Percentiles rank a stretch among this genome's conserved stretches.
Conservation (phyloP, 345 rosid species). For the Aquilaria yunnanensis region DNA sequence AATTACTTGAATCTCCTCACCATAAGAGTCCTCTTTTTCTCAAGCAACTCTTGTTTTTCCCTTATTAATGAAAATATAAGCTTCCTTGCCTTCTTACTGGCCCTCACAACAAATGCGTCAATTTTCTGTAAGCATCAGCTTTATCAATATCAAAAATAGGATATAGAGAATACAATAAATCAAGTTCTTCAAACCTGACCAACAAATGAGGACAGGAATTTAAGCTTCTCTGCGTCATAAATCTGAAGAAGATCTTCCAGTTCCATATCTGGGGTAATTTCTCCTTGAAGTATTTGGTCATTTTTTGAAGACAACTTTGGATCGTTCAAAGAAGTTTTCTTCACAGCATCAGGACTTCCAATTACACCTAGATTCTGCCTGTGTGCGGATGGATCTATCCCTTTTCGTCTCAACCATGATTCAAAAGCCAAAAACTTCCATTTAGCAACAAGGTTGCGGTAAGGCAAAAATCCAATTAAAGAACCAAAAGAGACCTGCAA, state of each 20-base stretch:
- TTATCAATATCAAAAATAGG: slow-evolving; percentile 2
- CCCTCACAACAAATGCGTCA: slow-evolving; percentile 51
- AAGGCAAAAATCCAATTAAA: slow-evolving; percentile 81
- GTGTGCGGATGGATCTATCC: slow-evolving; percentile 73
- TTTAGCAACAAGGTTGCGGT: slow-evolving; percentile 69
- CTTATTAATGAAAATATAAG: slow-evolving; percentile 73
- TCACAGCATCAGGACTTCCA: slow-evolving; percentile 44
- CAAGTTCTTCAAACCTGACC: slow-evolving; percentile 62
- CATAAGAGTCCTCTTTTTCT: slow-evolving; percentile 82
- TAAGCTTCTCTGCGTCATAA: slow-evolving; percentile 80
- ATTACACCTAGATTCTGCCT: slow-evolving; percentile 63
- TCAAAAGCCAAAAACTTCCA: slow-evolving; percentile 92
- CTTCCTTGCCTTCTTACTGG: slow-evolving; percentile 60
- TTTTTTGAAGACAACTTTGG: slow-evolving; percentile 32
- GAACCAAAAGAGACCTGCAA: slow-evolving; percentile 83
- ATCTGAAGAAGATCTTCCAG: slow-evolving; percentile 77
- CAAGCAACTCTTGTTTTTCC: slow-evolving; percentile 65
- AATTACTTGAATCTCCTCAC: slow-evolving; percentile 27
- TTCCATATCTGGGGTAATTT: slow-evolving; percentile 62
- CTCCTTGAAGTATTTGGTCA: slow-evolving; percentile 21
- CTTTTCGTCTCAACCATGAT: slow-evolving; percentile 87
- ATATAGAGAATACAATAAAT: slow-evolving; percentile 6
- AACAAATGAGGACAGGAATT: slow-evolving; percentile 75
- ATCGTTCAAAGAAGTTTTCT: slow-evolving; percentile 25
- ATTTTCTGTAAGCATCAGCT: slow-evolving; percentile 48